Evolutionary conservation across 2,329 filamentous ascomycete species (phyloP), one percentile per base, ranked within the genome.

Genomic region (Exophiala mesophila): DNA sequence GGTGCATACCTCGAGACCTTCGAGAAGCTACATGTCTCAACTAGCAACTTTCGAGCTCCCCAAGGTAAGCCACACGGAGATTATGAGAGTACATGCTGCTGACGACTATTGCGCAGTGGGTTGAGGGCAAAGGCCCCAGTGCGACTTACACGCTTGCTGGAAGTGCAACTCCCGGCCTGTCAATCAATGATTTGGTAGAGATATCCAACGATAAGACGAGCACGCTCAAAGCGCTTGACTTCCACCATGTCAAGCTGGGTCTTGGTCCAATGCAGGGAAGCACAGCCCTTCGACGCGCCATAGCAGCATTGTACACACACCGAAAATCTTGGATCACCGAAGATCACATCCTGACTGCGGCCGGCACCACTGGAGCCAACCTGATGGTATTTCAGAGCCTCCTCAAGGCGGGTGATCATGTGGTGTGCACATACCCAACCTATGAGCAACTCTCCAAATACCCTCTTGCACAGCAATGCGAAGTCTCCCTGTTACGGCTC

Each of bases 381-480:
- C 85, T 87, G 54, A 66, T 92, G 10, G 68, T 81, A 3, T 74
- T 90, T 5, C 90, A 89, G 61, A 72, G 81, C 1, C 70, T 92
- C 3, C 59, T 92, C 2, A 77, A 36, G 77, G 0, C 77, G 0
- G 83, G 80, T 1, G 86, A 94, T 58, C 88, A 94, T 70, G 84
- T 90, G 36, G 76, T 94, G 45, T 90, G 85, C 56, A 83, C 90
- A 43, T 87, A 88, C 60, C 88, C 88, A 8, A 90, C 86, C 0
- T 94, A 92, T 57, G 85, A 92, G 60, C 87, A 92, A 55, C 73
- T 94, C 1, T 90, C 90, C 57, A 71, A 78, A 5, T 77, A 92
- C 1, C 86, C 88, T 0, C 72, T 73, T 53, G 83, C 79, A 26
- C 66, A 94, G 4, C 87, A 86, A 0, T 86, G 86, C 1, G 77